These are phyloP conservation scores for Simplicillium aogashimaense DNA, from an alignment of 2,329 filamentous ascomycete genomes.

Conservation along the genomic window DNA sequence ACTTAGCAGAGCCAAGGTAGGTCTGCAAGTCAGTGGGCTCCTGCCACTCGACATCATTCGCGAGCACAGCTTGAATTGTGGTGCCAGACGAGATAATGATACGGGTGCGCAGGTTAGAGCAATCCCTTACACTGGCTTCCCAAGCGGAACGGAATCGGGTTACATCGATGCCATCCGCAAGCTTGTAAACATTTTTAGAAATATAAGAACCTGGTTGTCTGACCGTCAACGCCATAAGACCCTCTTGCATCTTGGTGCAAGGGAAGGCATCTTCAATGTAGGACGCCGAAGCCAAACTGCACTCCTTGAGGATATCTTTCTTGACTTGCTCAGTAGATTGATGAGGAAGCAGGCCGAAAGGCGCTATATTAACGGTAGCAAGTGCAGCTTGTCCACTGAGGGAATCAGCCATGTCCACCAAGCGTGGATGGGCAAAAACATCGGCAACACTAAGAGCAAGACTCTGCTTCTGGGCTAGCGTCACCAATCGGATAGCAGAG, in stretches of 20 bases:
- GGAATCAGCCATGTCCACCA: no score
- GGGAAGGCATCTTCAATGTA: background rate
- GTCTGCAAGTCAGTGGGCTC: conserved; percentile 5
- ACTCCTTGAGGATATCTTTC: no score
- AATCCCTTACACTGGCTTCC: conserved; percentile 2
- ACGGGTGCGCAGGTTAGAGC: conserved; percentile 13
- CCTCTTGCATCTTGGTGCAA: background rate
- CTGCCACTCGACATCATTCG: conserved; percentile 22
- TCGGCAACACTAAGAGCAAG: background rate
- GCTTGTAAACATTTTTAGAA: conserved; percentile 1
- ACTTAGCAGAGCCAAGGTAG: background rate
- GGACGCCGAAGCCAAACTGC: no score
- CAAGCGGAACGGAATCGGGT: conserved; percentile 5
- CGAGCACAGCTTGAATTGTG: conserved; percentile 26
- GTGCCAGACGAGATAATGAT: conserved; percentile 26
- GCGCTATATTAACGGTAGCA: no score
- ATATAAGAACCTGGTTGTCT: conserved; percentile 5
- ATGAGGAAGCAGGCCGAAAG: no score
- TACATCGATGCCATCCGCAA: conserved; percentile 1
- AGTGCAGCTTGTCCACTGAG: no score
- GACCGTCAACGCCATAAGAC: background rate
- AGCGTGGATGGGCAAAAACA: background rate
- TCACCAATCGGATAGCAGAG: background rate
- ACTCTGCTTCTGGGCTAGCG: background rate
- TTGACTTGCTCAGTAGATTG: no score